A percentile compares a stretch with the other conserved stretches of the same genome.
phyloP scores from a whole-genome alignment of 2,329 filamentous ascomycete genomes.

The Pseudogymnoascus sp. region DNA sequence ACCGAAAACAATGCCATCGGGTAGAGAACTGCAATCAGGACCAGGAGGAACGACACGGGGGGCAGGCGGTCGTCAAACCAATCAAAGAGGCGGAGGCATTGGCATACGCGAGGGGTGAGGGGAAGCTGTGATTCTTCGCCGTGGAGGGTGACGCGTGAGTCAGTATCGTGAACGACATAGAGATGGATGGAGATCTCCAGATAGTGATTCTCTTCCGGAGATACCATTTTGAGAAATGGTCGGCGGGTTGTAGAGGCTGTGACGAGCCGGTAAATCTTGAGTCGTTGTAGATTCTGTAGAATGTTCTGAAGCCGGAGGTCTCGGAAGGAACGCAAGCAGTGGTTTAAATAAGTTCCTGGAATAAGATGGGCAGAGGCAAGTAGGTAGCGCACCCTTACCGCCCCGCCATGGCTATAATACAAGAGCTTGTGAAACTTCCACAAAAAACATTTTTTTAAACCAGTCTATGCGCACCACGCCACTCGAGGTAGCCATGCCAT shows the following conservation, averaged over 20 bases:
- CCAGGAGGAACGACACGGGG: background rate
- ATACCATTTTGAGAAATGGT: background rate
- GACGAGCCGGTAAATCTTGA: background rate
- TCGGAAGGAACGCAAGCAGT: background rate
- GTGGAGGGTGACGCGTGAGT: no score
- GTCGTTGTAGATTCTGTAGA: background rate
- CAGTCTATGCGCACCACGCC: background rate
- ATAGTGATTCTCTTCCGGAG: background rate
- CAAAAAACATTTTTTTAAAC: background rate
- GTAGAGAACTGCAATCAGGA: background rate
- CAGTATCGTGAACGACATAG: no score
- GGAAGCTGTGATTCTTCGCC: background rate
- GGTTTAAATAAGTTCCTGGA: background rate
- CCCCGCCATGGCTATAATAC: background rate
- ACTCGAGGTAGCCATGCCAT: background rate
- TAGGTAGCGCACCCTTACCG: background rate
- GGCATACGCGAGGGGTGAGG: no score
- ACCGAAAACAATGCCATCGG: background rate
- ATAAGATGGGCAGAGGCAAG: background rate
- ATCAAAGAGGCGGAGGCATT: no score
- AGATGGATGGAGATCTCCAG: background rate
- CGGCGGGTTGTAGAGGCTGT: background rate
- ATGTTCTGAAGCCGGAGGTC: no score
- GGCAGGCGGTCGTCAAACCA: background rate
- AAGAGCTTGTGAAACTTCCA: background rate